A percentile compares a stretch with the other conserved stretches of the same genome.
phyloP scores from a whole-genome alignment of 352 stramenopile species.

The Phytophthora sansomeana region DNA sequence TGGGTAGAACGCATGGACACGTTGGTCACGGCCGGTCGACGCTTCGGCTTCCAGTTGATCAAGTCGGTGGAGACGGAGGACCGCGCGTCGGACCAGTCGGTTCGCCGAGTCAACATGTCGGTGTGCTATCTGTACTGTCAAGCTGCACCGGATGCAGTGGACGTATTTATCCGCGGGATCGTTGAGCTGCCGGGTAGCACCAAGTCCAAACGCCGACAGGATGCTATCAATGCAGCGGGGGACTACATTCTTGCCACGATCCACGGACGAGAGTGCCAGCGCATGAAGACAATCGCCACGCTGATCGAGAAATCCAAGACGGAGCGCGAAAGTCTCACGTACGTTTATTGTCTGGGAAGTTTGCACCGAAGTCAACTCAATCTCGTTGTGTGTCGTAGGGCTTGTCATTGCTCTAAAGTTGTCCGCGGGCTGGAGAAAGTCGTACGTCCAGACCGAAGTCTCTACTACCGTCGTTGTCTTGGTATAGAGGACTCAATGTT shows the following conservation, averaged over 20 bases:
- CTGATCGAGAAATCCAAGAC: conserved; percentile 70
- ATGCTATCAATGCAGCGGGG: conserved; percentile 36
- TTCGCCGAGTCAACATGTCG: conserved; percentile 56
- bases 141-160: conserved; percentile 42
- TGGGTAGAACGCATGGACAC: conserved; percentile 62
- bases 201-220: conserved; percentile 17
- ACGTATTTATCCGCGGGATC: conserved; percentile 69
- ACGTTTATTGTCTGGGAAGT: conserved; percentile 19
- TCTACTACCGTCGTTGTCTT: not conserved
- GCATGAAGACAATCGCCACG: conserved; percentile 60
- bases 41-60: conserved; percentile 68
- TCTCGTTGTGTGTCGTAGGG: conserved; percentile 32
- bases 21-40: conserved; percentile 16
- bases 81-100: conserved; percentile 15
- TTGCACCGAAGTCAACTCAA: not conserved
- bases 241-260: conserved; percentile 56
- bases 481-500: conserved; percentile 1
- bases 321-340: conserved; percentile 56
- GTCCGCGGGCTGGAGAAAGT: conserved; percentile 57
- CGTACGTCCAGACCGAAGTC: conserved; percentile 25
- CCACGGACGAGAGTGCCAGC: conserved; percentile 49
- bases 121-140: conserved; percentile 75
- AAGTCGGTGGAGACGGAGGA: conserved; percentile 64
- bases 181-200: conserved; percentile 46
- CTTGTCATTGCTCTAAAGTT: conserved; percentile 64